phyloP scores from a whole-genome alignment of 495 filamentous ascomycete species.

The Talaromyces stipitatus region DNA sequence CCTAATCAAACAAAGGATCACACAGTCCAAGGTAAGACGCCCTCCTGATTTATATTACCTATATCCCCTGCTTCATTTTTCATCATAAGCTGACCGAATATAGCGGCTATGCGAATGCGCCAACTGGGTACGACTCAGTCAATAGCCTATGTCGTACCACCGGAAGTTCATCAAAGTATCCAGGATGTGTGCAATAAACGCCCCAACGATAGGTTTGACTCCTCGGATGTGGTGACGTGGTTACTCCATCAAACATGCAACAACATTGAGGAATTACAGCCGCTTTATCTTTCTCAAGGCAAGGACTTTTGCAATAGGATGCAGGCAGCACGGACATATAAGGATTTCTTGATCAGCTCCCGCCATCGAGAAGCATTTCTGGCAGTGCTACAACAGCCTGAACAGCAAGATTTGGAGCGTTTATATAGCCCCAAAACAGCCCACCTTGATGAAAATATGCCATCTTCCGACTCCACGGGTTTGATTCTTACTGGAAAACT shows the following conservation, averaged over 20 bases:
- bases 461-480: slow-evolving; percentile 16
- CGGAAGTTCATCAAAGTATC: slow-evolving; percentile 47
- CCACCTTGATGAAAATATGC: slow-evolving; percentile 11
- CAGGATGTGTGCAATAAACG: slow-evolving; percentile 13
- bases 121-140: slow-evolving; percentile 53
- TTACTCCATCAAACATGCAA: slow-evolving; percentile 54
- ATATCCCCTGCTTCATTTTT: too few relatives aligned
- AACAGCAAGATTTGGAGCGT: slow-evolving; percentile 37
- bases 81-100: slow-evolving; percentile 18
- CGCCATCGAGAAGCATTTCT: slow-evolving; percentile 29
- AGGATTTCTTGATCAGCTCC: slow-evolving; percentile 19
- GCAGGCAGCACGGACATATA: slow-evolving; percentile 18
- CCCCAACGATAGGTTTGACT: slow-evolving; percentile 17
- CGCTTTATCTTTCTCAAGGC: slow-evolving; percentile 51
- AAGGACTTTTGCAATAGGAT: slow-evolving; percentile 42
- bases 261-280: slow-evolving; percentile 44
- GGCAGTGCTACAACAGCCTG: slow-evolving; percentile 25
- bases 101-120: slow-evolving; percentile 60
- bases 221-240: slow-evolving; percentile 50
- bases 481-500: slow-evolving; percentile 22
- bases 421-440: slow-evolving; percentile 30
- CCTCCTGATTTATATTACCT: too few relatives aligned
- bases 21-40: slow-evolving; percentile 57
- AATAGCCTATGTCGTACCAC: slow-evolving; percentile 41
- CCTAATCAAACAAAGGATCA: slow-evolving; percentile 59